Base-by-base conservation (phyloP, 73 alveolate genomes). In the Paramecium primaurelia region DNA sequence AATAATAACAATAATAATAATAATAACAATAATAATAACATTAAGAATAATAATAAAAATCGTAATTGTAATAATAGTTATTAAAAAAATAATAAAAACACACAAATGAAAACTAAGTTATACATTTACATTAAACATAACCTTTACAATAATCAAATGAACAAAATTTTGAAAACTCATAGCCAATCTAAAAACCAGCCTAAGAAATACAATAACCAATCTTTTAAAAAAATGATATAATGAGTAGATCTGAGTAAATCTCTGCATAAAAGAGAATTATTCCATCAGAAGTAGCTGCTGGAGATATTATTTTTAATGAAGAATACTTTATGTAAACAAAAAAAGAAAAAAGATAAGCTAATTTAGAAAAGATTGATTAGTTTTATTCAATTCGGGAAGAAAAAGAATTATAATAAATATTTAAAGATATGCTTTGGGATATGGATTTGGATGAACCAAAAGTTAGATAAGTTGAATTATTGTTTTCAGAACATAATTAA, bases 361-460 rank as follows among this genome's bases (percentile, higher is more conserved):
- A 80, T 80, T 26, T 40, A 80, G 42, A 18, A 12, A 45, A 45
- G 26, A 80, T 80, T 12, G 71, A 80, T 1, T 3, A 47, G 6
- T 40, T 80, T 44, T 80, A 26, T 80, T 11, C 84, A 8, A 7
- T 14, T 6, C 30, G 28, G 8, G 49, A 10, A 8, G 84, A 64
- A 10, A 64, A 64, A 28, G 84, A 64, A 64, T 28, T 64, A 20
- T 10, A 34, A 12, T 64, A 64, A 64, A 7, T 34, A 64, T 64
- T 28, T 64, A 25, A 64, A 64, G 84, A 64, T 64, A 64, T 64
- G 84, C 22, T 64, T 32, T 28, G 49, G 84, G 51, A 64, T 64
- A 64, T 64, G 84, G 84, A 64, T 64, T 64, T 64, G 30, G 84
- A 64, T 64, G 84, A 64, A 26, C 49, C 45, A 28, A 64, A 64